Conservation (phyloP, 2,329 filamentous ascomycete species). For the Aureobasidium vineae region DNA sequence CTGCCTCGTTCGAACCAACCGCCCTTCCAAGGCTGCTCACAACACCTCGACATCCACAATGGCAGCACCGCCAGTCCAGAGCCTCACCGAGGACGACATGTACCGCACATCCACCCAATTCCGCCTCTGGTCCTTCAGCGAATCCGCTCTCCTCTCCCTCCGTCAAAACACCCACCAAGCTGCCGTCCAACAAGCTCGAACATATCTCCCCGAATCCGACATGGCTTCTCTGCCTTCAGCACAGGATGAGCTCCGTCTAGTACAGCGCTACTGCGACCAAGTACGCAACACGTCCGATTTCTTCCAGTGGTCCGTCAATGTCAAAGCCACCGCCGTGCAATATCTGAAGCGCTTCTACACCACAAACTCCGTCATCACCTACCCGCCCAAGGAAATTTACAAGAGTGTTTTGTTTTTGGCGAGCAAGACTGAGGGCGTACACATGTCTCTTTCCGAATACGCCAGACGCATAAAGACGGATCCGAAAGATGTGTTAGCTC, state of each 20-base stretch:
- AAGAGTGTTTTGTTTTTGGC: constrained; percentile 91
- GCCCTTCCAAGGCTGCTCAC: background rate
- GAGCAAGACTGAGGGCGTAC: constrained; percentile 85
- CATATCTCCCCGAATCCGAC: constrained; percentile 47
- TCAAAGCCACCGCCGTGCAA: constrained; percentile 76
- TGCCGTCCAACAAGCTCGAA: constrained; percentile 66
- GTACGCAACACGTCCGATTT: constrained; percentile 52
- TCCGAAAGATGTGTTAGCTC: constrained; percentile 77
- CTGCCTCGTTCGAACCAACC: no score
- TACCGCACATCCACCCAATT: constrained; percentile 91
- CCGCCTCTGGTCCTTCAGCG: constrained; percentile 88
- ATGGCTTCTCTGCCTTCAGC: constrained; percentile 57
- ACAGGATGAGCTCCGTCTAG: constrained; percentile 76
- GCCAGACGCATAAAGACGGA: constrained; percentile 55
- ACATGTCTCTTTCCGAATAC: constrained; percentile 66
- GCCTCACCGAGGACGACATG: constrained; percentile 80
- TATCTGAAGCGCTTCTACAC: constrained; percentile 95
- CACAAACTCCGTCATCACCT: constrained; percentile 94
- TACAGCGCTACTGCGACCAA: constrained; percentile 71
- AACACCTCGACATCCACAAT: background rate
- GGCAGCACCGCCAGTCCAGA: constrained; percentile 20
- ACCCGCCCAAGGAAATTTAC: constrained; percentile 84
- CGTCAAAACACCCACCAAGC: constrained; percentile 76
- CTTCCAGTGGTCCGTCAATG: constrained; percentile 60
- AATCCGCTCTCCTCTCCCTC: constrained; percentile 65